Evolutionary conservation across 371 early-diverging fungal genomes (phyloP), one percentile per base, ranked within the genome.

Genomic region (Syncephalastrum racemosum): DNA sequence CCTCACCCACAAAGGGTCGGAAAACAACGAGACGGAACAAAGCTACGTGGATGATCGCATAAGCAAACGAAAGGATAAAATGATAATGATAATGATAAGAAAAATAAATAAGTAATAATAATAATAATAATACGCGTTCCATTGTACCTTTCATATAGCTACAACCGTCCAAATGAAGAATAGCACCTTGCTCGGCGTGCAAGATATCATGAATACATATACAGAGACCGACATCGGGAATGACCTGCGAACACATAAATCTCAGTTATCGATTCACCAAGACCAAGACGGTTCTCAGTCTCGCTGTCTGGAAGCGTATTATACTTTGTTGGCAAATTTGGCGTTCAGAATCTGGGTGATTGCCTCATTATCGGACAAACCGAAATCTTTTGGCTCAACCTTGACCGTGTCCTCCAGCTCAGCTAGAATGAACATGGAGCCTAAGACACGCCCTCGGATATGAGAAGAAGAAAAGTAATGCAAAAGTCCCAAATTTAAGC

Each of bases 211-310:
- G 83, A 4, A 92, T 86, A 20, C 88, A 80, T 44, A 97, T 88
- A 64, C 95, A 94, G 5, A 96, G 84, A 14, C 97, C 97, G 7
- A 95, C 82, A 62, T 94, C 89, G 66, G 94, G 95, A 40, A 96
- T 76, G 20, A 93, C 81, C 88, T 90, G 46, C 8, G 24, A 24
- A 3, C 36, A 12, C 2, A 31, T 2, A 31, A 12, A n/a, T n/a
- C n/a, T 31, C 36, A 31, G 36, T 31, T 10, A 5, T 31, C 10
- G 10, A 31, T 31, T 31, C 10, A 5, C 12, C 5, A 25, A 25
- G n/a, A n/a, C n/a, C n/a, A n/a, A n/a, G n/a, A n/a, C n/a, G n/a
- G n/a, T n/a, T n/a, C n/a, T n/a, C n/a, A n/a, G n/a, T n/a, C n/a
- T n/a, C n/a, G n/a, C n/a, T n/a, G n/a, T n/a, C n/a, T n/a, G n/a